These are phyloP conservation scores for Hypoxylon sp. DNA, from an alignment of 2,329 filamentous ascomycete genomes.

Conservation along the genomic window DNA sequence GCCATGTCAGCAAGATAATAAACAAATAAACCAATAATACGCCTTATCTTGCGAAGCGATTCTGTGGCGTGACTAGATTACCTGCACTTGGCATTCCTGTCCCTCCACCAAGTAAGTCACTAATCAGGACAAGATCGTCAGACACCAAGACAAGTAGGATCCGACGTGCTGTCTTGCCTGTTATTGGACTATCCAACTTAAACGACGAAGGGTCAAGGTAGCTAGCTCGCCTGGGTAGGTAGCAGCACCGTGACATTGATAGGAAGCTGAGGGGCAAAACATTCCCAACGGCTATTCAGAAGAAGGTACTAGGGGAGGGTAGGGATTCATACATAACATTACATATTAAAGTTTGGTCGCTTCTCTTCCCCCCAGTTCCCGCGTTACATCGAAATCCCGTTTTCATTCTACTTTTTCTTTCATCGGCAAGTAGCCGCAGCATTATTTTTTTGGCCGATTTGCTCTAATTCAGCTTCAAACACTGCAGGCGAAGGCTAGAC, in stretches of 20 bases:
- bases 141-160: conserved; percentile 24
- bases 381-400: conserved; percentile 18
- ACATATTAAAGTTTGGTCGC: conserved; percentile 22
- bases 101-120: conserved; percentile 27
- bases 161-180: conserved; percentile 18
- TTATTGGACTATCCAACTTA: background rate
- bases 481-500: conserved; percentile 8
- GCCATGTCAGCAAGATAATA: conserved; percentile 37
- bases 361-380: conserved; percentile 16
- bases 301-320: conserved; percentile 3
- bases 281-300: conserved; percentile 3
- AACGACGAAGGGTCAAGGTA: background rate
- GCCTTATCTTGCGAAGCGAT: conserved; percentile 6
- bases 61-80: conserved; percentile 39
- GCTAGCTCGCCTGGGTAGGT: conserved; percentile 15
- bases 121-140: conserved; percentile 40
- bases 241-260: conserved; percentile 16
- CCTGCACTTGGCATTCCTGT: conserved; percentile 28
- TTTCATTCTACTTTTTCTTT: conserved; percentile 2
- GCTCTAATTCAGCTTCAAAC: background rate
- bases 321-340: conserved; percentile 18
- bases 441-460: background rate
- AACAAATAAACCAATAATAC: conserved; percentile 30
- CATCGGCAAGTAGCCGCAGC: background rate
- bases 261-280: conserved; percentile 36